Percentiles rank a stretch among this genome's conserved stretches.
phyloP scores from a whole-genome alignment of 2,329 filamentous ascomycete genomes.

The Fusarium stilboides region DNA sequence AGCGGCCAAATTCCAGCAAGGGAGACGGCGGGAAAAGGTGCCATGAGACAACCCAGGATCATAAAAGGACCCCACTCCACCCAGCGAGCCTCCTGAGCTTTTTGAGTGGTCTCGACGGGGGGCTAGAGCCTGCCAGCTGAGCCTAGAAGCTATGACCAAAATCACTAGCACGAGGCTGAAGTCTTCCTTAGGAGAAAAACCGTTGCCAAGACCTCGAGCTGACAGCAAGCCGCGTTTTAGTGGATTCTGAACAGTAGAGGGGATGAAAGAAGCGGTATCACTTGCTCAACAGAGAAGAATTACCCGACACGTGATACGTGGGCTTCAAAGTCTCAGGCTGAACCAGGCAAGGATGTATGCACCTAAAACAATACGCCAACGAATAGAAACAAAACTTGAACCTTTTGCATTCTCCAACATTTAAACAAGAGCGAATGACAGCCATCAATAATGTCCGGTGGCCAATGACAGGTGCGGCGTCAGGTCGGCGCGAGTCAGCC shows the following conservation, averaged over 20 bases:
- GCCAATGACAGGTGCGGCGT: constrained; percentile 33
- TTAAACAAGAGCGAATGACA: constrained; percentile 35
- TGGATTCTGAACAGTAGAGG: constrained; percentile 7
- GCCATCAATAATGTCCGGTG: constrained; percentile 7
- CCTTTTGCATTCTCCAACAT: constrained; percentile 23
- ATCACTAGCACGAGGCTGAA: constrained; percentile 44
- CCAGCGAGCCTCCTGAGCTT: constrained; percentile 29
- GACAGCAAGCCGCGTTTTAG: constrained; percentile 17
- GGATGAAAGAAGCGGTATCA: constrained; percentile 17
- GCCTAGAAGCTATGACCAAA: constrained; percentile 31
- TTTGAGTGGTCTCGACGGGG: constrained; percentile 34
- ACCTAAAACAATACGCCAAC: constrained; percentile 20
- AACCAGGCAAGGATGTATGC: constrained; percentile 2
- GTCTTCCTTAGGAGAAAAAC: constrained; percentile 17
- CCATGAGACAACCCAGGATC: constrained; percentile 27
- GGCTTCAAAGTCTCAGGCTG: not conserved
- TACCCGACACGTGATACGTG: constrained; percentile 25
- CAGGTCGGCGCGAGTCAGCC: constrained; percentile 37
- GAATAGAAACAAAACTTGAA: constrained; percentile 32
- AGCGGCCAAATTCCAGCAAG: not conserved
- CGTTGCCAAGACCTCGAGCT: constrained; percentile 42
- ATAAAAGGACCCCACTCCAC: constrained; percentile 17
- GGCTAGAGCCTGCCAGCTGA: constrained; percentile 42
- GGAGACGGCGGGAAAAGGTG: constrained; percentile 13
- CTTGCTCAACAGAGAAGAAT: constrained; percentile 1